Evolutionary conservation across 306 rosid genomes (phyloP), one percentile per base, ranked within the genome.

Genomic region (Cicer chorassanicum): DNA sequence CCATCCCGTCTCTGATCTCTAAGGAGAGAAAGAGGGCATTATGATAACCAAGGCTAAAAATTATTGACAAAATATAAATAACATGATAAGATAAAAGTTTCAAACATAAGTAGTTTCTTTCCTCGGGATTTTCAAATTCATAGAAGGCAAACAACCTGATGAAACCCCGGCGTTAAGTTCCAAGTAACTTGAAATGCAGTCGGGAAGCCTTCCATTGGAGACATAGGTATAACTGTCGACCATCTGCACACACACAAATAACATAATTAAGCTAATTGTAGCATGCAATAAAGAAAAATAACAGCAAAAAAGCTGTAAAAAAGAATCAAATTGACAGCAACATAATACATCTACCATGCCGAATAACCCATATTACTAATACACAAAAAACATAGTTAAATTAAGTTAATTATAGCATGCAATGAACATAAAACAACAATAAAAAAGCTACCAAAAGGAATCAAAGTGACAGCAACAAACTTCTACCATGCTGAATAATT

Each of bases 161-260:
- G 88, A 60, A 65, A 57, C 53, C 92, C 96, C 0, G 91, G 88
- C 2, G 76, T 50, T 53, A 90, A 65, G 77, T 68, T 78, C 79
- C 86, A 88, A 81, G 83, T 54, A 73, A 80, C 92, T 73, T 90
- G 89, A 86, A 90, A 88, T 7, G 76, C 85, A 72, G 74, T 78
- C 0, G 90, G 87, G 36, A 60, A 64, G 56, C 92, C 88, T 78
- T 90, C 92, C 69, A 80, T 15, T 6, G 72, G 91, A 65, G 85
- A 68, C 92, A 90, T 88, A 4, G 82, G 88, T 68, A 88, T 75
- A 78, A 14, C 55, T 5, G 70, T 75, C 7, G 62, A 55, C 96
- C 96, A 90, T 72, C 92, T 90, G 86, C 16, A 38, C 62, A 81
- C 1, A 73, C 8, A 78, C 46, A 66, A 65, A 38, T 60, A 65